Base-by-base conservation (phyloP, 2,329 filamentous ascomycete genomes). In the Emericellopsis atlantica region DNA sequence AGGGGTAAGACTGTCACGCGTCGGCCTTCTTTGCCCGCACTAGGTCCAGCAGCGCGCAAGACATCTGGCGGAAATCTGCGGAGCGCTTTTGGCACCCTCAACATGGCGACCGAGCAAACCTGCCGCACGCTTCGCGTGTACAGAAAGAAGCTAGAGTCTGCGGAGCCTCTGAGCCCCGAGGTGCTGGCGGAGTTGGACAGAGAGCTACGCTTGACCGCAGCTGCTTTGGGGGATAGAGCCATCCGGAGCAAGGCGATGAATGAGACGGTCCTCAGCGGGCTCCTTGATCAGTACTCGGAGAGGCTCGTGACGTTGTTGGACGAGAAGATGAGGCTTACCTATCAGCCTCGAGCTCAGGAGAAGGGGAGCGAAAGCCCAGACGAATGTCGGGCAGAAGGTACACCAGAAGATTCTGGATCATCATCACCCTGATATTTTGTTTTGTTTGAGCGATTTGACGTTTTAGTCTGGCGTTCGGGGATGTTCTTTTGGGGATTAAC, bases 241-340 rank as follows among this genome's bases (percentile, higher is more conserved):
- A 72, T 69, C 44, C 62, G 73, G 46, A 73, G 65, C 55, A 64
- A 69, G 54, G 61, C 66, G 2, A 66, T 78, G 55, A 74, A 69
- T 46, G 76, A 79, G 51, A 70, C 68, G 15, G 64, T 74, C 38
- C 60, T 83, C 29, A 74, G 69, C 33, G 79, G 78, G 39, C 60
- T 88, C 36, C 62, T 89, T 7, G 84, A 87, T 48, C 76, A 85
- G 58, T 87, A 87, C 51, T 84, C 81, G 2, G 81, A 86, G 51
- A 70, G 78, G 44, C 63, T 89, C 37, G 76, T 86, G 6, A 75
- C 69, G 36, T 69, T 87, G 58, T 67, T 89, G 36, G 82, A 88
- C 47, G 79, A 86, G 56, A 84, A 82, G 55, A 67, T 87, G 39
- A 63, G 70, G 37, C 58, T 78, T 29, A 67, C 54, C 9, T 61